Conservation (phyloP, 2,329 filamentous ascomycete species). For the Alternaria dauci region DNA sequence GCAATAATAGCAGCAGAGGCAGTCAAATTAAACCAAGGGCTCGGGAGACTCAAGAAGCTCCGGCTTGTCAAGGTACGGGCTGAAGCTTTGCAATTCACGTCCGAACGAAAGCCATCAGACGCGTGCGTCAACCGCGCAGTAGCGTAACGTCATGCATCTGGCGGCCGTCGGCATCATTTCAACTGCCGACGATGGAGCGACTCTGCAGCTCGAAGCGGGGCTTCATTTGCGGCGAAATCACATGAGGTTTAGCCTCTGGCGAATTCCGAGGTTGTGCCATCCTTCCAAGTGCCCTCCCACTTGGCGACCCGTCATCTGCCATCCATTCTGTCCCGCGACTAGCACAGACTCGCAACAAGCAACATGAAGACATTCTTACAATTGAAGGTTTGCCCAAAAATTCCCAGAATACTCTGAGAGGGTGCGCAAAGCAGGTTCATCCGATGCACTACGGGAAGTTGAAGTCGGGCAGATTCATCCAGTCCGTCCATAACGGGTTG, state of each 20-base stretch:
- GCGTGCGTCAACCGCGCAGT: conserved; percentile 7
- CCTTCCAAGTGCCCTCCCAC: not conserved
- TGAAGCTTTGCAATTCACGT: conserved; percentile 2
- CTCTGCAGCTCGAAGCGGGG: conserved; percentile 9
- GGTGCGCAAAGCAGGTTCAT: not conserved
- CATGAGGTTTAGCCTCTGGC: conserved; percentile 12
- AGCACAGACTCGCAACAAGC: not conserved
- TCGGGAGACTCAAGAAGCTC: conserved; percentile 11
- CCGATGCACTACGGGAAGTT: conserved; percentile 32
- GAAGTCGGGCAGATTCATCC: conserved; percentile 46
- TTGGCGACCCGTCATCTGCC: not conserved
- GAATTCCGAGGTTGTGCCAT: conserved; percentile 9
- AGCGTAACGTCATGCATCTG: conserved; percentile 16
- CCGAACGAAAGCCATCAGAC: conserved; percentile 11
- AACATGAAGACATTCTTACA: no score
- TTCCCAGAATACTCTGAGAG: not conserved
- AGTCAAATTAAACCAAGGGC: conserved; percentile 1
- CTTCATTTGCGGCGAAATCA: conserved; percentile 7
- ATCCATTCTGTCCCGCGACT: not conserved
- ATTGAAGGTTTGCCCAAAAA: not conserved
- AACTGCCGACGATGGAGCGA: conserved; percentile 11
- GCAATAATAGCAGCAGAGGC: not conserved
- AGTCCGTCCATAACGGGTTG: conserved; percentile 45
- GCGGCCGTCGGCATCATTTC: conserved; percentile 11
- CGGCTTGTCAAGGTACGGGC: not conserved